phyloP scores from a whole-genome alignment of 768 basidiomycete species.

The Holtermannia corniformis region DNA sequence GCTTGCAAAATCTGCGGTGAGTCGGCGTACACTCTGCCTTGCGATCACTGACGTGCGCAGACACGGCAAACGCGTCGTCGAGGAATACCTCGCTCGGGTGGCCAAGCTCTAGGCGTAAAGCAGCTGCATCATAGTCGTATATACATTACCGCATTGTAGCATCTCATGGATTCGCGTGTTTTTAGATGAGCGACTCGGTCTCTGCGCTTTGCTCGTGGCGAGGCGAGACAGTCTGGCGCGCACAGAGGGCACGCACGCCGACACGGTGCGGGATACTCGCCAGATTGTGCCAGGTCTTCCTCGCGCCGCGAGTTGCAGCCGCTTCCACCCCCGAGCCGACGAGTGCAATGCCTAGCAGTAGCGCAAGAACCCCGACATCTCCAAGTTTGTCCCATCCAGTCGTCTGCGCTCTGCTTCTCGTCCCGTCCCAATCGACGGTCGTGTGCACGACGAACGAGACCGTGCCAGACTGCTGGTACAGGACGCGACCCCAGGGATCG shows the following conservation, averaged over 20 bases:
- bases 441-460: not conserved
- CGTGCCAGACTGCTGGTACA: not conserved
- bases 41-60: slow-evolving; percentile 1
- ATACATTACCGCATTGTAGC: no score
- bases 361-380: not conserved
- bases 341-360: not conserved
- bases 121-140: no score
- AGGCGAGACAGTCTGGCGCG: no score
- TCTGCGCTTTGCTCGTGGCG: no score
- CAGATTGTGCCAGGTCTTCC: no score
- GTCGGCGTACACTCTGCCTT: not conserved
- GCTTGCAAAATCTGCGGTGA: slow-evolving; percentile 60
- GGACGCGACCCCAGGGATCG: not conserved
- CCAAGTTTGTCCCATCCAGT: not conserved
- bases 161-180: no score
- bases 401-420: not conserved
- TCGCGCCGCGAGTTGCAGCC: no score
- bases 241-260: no score
- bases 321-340: no score
- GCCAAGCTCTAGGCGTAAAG: slow-evolving; percentile 12
- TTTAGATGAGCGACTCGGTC: no score
- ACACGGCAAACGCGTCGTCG: slow-evolving; percentile 40
- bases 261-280: no score
- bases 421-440: not conserved
- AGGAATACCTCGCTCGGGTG: slow-evolving; percentile 26